Evolutionary conservation across 257 asterid genomes (phyloP).

Genomic region (Paraleonurus japonicus): DNA sequence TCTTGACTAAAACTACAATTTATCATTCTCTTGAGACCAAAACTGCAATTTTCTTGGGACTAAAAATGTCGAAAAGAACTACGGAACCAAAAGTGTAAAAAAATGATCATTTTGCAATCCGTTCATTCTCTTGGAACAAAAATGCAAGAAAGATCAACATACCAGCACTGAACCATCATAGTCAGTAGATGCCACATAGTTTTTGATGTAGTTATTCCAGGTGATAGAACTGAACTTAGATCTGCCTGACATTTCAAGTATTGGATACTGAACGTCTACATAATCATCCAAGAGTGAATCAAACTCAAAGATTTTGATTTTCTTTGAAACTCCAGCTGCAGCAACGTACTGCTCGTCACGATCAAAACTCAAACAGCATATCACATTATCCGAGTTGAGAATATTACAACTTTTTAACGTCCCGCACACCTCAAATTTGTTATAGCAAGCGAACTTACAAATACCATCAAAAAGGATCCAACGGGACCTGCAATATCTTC

Average conservation of each 20-base stretch:
- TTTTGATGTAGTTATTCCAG: slow-evolving; percentile 58
- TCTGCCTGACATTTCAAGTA: slow-evolving; percentile 42
- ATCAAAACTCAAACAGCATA: slow-evolving; percentile 52
- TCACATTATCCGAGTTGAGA: slow-evolving; percentile 37
- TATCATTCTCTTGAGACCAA: too few relatives aligned
- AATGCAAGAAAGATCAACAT: too few relatives aligned
- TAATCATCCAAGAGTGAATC: slow-evolving; percentile 37
- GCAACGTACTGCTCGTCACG: slow-evolving; percentile 52
- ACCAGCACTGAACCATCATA: slow-evolving; percentile 61
- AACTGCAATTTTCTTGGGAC: too few relatives aligned
- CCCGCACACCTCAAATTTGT: slow-evolving; percentile 49
- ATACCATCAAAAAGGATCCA: slow-evolving; percentile 49
- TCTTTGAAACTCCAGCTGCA: slow-evolving; percentile 53
- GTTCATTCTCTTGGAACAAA: too few relatives aligned
- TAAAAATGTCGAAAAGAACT: too few relatives aligned
- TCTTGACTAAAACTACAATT: too few relatives aligned
- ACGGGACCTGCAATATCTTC: slow-evolving; percentile 25
- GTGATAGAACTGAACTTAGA: slow-evolving; percentile 53
- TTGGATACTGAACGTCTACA: slow-evolving; percentile 58
- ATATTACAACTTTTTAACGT: slow-evolving; percentile 37
- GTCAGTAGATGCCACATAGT: slow-evolving; percentile 49
- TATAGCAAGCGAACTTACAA: slow-evolving; percentile 49
- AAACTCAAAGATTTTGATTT: slow-evolving; percentile 50
- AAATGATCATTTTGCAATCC: too few relatives aligned
- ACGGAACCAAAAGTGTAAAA: too few relatives aligned